phyloP scores from a whole-genome alignment of 345 rosid genomes.

The Eucalyptus tenuipes region DNA sequence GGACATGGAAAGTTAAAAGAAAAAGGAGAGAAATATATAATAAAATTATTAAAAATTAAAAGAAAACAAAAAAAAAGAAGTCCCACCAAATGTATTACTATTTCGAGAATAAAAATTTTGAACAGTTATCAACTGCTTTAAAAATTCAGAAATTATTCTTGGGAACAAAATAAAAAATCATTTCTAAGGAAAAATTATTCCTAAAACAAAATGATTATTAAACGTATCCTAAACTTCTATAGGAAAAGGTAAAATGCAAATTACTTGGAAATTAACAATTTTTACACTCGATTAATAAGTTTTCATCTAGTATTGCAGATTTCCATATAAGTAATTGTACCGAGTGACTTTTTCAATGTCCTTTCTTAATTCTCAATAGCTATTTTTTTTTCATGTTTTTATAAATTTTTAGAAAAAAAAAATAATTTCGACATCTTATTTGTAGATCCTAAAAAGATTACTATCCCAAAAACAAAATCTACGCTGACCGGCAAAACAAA shows the following conservation, averaged over 20 bases:
- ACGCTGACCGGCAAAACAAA: neutral
- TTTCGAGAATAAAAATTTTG: too few relatives aligned
- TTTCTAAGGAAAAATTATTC: too few relatives aligned
- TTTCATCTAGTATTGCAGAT: neutral
- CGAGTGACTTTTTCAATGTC: neutral
- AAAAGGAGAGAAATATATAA: fast-evolving
- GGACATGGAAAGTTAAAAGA: too few relatives aligned
- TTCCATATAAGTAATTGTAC: neutral
- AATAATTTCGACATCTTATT: neutral
- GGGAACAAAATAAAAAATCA: too few relatives aligned
- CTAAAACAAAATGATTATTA: too few relatives aligned
- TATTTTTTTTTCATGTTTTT: neutral
- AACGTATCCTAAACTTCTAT: neutral
- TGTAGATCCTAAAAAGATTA: neutral
- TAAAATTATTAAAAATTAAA: too few relatives aligned
- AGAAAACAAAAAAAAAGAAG: too few relatives aligned
- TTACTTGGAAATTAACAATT: neutral
- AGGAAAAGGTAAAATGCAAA: neutral
- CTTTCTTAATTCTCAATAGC: neutral
- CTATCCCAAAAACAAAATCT: neutral
- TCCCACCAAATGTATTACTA: too few relatives aligned
- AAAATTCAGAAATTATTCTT: too few relatives aligned
- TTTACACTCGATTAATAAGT: too few relatives aligned
- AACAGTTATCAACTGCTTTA: too few relatives aligned
- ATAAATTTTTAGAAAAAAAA: too few relatives aligned